A percentile compares a stretch with the other conserved stretches of the same genome.
These are phyloP conservation scores for Grosmannia clavigera DNA, from an alignment of 2,329 filamentous ascomycete genomes.

Conservation along the genomic window DNA sequence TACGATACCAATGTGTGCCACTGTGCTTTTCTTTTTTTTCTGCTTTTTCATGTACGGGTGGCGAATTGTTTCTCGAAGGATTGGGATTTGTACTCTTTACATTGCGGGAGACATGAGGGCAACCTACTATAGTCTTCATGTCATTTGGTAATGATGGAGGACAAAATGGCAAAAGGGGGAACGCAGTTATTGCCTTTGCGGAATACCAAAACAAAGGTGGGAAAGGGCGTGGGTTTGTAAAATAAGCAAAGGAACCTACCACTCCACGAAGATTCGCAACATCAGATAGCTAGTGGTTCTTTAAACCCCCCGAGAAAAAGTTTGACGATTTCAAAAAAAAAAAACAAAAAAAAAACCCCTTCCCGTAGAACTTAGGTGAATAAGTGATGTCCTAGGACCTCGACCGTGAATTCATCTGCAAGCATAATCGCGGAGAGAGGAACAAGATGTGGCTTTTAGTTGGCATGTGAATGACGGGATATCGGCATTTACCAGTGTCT, in stretches of 20 bases:
- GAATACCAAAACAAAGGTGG: neutral
- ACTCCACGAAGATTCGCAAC: neutral
- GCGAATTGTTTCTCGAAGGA: neutral
- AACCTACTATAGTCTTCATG: slow-evolving; percentile 1
- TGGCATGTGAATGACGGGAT: too few relatives aligned
- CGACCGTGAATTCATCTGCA: too few relatives aligned
- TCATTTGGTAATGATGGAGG: neutral
- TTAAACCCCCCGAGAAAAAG: neutral
- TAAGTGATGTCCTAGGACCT: too few relatives aligned
- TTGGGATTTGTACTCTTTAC: slow-evolving; percentile 1
- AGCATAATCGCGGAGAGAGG: too few relatives aligned
- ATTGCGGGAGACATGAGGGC: slow-evolving; percentile 1
- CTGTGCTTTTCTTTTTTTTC: neutral
- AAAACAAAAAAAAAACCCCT: neutral
- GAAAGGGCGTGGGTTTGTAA: neutral
- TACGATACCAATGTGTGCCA: slow-evolving; percentile 2
- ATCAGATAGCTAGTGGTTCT: neutral
- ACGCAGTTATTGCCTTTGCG: neutral
- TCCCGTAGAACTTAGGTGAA: too few relatives aligned
- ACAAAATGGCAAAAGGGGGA: neutral
- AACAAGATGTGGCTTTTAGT: too few relatives aligned
- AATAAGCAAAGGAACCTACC: neutral
- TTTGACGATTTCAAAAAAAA: neutral
- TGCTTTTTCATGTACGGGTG: neutral
- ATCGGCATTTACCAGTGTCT: too few relatives aligned